Conservation (phyloP, 495 filamentous ascomycete genomes). For the Penicillium nucicola region DNA sequence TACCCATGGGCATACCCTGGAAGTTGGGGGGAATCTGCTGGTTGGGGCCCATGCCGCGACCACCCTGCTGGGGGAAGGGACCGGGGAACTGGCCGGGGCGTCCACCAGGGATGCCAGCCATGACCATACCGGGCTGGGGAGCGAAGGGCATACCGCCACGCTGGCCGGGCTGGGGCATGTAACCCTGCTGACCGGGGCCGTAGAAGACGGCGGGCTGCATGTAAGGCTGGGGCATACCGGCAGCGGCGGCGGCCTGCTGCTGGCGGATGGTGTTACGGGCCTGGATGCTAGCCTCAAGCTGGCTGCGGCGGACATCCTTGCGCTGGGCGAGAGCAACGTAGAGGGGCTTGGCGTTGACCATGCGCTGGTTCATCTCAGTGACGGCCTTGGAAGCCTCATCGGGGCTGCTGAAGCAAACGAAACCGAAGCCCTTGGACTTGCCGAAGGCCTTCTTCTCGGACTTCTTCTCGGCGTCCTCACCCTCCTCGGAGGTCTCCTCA, state of each 20-base stretch:
- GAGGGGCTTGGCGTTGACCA: conserved; percentile 95
- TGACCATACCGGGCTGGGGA: conserved; percentile 72
- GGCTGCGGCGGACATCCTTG: conserved; percentile 98
- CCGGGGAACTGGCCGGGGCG: conserved; percentile 81
- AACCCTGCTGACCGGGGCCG: conserved; percentile 79
- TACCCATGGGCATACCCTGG: conserved; percentile 73
- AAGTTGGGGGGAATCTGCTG: conserved; percentile 84
- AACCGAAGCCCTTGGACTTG: conserved; percentile 99
- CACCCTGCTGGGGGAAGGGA: conserved; percentile 78
- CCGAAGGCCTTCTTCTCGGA: conserved; percentile 74
- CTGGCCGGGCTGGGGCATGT: conserved; percentile 62
- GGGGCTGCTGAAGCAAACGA: conserved; percentile 99
- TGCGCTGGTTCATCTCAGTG: conserved; percentile 98
- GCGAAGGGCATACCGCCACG: conserved; percentile 85
- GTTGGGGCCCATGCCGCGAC: conserved; percentile 70
- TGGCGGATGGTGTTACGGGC: conserved; percentile 96
- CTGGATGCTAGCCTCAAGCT: conserved; percentile 98
- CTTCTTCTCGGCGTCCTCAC: conserved; percentile 54
- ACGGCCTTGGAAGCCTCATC: conserved; percentile 99
- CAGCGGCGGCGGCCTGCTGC: conserved; percentile 93
- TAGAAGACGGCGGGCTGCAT: conserved; percentile 89
- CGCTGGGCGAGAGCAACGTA: conserved; percentile 98
- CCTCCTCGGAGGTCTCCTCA: conserved; percentile 41
- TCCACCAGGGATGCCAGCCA: conserved; percentile 76
- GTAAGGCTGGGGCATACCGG: conserved; percentile 83